phyloP scores from a whole-genome alignment of 495 filamentous ascomycete species.

The Penicillium longicatenatum region DNA sequence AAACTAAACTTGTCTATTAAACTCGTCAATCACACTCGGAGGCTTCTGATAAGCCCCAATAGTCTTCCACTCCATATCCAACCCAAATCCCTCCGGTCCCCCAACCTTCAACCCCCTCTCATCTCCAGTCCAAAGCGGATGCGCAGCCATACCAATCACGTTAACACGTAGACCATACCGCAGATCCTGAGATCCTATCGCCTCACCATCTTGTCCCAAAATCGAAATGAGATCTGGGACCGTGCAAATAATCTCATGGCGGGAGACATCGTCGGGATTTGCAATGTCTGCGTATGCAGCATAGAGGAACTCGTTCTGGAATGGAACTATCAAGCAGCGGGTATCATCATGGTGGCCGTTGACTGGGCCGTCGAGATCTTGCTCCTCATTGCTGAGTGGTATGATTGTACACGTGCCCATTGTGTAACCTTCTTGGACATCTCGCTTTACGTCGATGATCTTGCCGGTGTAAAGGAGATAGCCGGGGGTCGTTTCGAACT shows the following conservation, averaged over 20 bases:
- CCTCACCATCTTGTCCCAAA: constrained; percentile 32
- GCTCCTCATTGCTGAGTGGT: constrained; percentile 29
- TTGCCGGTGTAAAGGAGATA: constrained; percentile 62
- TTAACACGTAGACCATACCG: constrained; percentile 38
- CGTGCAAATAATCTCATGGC: constrained; percentile 32
- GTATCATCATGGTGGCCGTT: constrained; percentile 4
- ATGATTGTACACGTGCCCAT: constrained; percentile 58
- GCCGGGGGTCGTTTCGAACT: constrained; percentile 39
- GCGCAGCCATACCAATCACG: constrained; percentile 39
- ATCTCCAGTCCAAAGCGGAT: constrained; percentile 39
- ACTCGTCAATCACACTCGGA: constrained; percentile 29
- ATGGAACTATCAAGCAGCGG: constrained; percentile 55
- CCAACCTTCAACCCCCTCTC: constrained; percentile 34
- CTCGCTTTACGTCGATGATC: constrained; percentile 58
- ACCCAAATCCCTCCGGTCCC: constrained; percentile 34
- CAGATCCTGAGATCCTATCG: constrained; percentile 36
- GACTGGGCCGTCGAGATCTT: constrained; percentile 4
- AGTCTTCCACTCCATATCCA: constrained; percentile 27
- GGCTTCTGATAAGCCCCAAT: constrained; percentile 26
- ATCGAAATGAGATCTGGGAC: constrained; percentile 38
- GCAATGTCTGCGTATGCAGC: constrained; percentile 35
- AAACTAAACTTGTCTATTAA: constrained; percentile 4
- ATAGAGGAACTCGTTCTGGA: constrained; percentile 66
- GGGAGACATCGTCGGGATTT: constrained; percentile 15
- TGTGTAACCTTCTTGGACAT: constrained; percentile 51